phyloP scores from a whole-genome alignment of 345 rosid species.

The Eucalyptus curtisii region DNA sequence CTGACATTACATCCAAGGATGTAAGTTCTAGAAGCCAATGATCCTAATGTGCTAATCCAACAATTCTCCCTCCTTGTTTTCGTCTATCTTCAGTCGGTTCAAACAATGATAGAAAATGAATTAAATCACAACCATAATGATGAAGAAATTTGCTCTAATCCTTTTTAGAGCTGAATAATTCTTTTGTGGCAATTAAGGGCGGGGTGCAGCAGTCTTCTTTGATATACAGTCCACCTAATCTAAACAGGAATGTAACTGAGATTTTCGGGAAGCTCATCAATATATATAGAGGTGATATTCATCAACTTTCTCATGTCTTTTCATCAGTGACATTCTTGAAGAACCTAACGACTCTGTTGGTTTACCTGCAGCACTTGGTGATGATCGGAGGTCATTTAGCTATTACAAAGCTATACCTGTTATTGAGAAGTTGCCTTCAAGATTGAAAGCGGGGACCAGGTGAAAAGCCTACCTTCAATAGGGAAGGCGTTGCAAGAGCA shows the following conservation, averaged over 20 bases:
- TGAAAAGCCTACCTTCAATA: constrained; percentile 73
- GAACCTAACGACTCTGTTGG: background rate
- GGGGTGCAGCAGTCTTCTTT: constrained; percentile 15
- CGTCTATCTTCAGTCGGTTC: background rate
- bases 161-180: background rate
- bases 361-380: constrained; percentile 64
- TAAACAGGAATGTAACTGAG: constrained; percentile 69
- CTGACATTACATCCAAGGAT: constrained; percentile 21
- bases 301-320: background rate
- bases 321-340: background rate
- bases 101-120: background rate
- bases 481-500: constrained; percentile 96
- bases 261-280: constrained; percentile 86
- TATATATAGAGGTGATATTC: constrained; percentile 63
- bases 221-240: constrained; percentile 67
- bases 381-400: constrained; percentile 90
- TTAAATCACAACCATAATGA: background rate
- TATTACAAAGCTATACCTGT: constrained; percentile 83
- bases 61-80: background rate
- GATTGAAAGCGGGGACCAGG: constrained; percentile 79
- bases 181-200: background rate
- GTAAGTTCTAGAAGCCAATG: constrained; percentile 18
- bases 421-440: constrained; percentile 71
- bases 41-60: background rate
- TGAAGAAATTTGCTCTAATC: background rate